Conservation (phyloP, 2,329 filamentous ascomycete species). For the Aspergillus fijiensis region DNA sequence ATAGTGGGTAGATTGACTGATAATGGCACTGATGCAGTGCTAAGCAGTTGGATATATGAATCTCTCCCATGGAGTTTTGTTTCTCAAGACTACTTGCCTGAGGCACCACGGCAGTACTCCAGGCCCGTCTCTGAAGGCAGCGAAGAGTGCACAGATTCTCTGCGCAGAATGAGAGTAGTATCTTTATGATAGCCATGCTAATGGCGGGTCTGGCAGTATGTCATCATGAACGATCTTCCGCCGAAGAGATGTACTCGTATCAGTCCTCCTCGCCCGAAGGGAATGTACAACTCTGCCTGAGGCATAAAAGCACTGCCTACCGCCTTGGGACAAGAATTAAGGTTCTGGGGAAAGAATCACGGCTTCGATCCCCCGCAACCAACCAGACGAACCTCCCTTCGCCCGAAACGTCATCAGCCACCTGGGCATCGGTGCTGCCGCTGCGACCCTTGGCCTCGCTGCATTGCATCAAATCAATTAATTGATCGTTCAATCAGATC, state of each 20-base stretch:
- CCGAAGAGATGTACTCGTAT: not conserved
- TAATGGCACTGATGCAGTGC: no score
- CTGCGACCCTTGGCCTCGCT: constrained; percentile 2
- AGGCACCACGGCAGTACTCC: no score
- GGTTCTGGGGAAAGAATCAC: not conserved
- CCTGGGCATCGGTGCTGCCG: not conserved
- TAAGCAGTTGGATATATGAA: no score
- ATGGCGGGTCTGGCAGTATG: no score
- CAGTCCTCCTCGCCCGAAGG: not conserved
- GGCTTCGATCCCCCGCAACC: not conserved
- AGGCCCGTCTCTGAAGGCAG: no score
- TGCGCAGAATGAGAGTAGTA: no score
- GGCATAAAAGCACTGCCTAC: not conserved
- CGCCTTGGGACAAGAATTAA: not conserved
- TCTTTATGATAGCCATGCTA: no score
- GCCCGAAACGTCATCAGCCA: constrained; percentile 32
- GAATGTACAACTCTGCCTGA: not conserved
- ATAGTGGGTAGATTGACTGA: no score
- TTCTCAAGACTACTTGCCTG: no score
- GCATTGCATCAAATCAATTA: not conserved
- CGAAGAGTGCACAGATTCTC: no score
- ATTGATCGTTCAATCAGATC: not conserved
- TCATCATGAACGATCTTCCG: no score
- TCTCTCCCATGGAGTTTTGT: no score
- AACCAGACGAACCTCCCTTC: constrained; percentile 25